Conservation (phyloP, 2,329 filamentous ascomycete species). For the Aspergillus jensenii region DNA sequence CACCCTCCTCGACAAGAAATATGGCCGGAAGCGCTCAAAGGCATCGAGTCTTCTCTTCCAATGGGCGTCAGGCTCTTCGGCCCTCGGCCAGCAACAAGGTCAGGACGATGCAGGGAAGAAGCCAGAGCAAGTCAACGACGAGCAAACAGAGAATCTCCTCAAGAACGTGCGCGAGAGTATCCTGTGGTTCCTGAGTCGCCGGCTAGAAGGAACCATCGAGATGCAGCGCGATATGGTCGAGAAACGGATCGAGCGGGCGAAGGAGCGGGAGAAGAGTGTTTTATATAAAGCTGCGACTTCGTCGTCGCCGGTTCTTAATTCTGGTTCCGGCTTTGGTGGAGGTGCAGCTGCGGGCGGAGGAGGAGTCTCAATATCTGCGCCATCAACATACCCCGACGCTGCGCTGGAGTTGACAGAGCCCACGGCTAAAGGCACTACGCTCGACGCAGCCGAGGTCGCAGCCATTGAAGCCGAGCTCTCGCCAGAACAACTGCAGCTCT, state of each 20-base stretch:
- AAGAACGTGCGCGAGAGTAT: conserved; percentile 77
- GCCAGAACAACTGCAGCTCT: conserved; percentile 84
- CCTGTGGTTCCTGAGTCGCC: conserved; percentile 75
- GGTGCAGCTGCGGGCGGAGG: background rate
- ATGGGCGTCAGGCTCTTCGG: conserved; percentile 54
- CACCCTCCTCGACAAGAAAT: conserved; percentile 71
- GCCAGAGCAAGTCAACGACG: conserved; percentile 69
- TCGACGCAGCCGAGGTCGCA: conserved; percentile 34
- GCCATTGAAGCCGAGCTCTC: conserved; percentile 63
- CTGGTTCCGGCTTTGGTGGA: conserved; percentile 9
- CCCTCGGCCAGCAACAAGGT: conserved; percentile 20
- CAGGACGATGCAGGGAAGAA: conserved; percentile 60
- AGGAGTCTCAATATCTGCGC: background rate
- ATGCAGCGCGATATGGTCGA: conserved; percentile 93
- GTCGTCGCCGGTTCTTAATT: background rate
- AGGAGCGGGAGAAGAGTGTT: conserved; percentile 86
- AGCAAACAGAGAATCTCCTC: conserved; percentile 66
- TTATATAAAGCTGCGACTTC: conserved; percentile 61
- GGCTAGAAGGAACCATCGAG: conserved; percentile 72
- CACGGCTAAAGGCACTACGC: background rate
- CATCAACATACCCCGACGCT: conserved; percentile 1
- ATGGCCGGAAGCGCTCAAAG: conserved; percentile 48
- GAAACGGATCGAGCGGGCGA: conserved; percentile 75
- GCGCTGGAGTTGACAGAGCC: background rate
- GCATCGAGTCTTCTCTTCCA: conserved; percentile 60